Evolutionary conservation across 495 filamentous ascomycete species (phyloP).

Genomic region (Daldinia concentrica): DNA sequence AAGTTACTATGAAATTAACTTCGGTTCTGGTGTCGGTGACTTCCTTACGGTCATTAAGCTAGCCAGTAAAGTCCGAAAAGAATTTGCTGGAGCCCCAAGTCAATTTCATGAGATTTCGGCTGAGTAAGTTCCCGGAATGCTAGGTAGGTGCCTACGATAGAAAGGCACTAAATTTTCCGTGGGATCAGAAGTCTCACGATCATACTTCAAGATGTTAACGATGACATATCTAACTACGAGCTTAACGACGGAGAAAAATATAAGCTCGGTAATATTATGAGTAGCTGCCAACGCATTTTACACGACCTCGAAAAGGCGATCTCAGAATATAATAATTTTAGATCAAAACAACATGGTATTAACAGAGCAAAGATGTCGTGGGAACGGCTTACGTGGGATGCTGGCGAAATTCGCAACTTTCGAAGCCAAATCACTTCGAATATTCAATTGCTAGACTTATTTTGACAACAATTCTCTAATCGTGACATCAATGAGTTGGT

Average conservation of each 20-base stretch:
- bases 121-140: no score
- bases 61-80: no score
- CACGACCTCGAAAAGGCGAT: constrained; percentile 25
- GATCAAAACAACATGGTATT: not conserved
- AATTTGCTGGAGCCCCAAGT: no score
- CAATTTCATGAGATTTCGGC: no score
- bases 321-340: constrained; percentile 10
- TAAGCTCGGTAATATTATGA: not conserved
- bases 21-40: no score
- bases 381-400: constrained; percentile 46
- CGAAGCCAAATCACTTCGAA: not conserved
- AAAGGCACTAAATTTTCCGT: no score
- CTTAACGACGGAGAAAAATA: constrained; percentile 5
- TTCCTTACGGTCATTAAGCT: no score
- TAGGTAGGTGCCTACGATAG: no score
- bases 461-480: no score
- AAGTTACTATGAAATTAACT: constrained; percentile 7
- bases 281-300: not conserved
- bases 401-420: not conserved
- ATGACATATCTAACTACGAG: not conserved
- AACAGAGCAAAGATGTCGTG: constrained; percentile 29
- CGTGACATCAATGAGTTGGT: no score
- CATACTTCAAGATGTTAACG: constrained; percentile 16
- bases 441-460: constrained; percentile 47
- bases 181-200: no score